phyloP scores from a whole-genome alignment of 305 asterid species.

The Rubia balearica region DNA sequence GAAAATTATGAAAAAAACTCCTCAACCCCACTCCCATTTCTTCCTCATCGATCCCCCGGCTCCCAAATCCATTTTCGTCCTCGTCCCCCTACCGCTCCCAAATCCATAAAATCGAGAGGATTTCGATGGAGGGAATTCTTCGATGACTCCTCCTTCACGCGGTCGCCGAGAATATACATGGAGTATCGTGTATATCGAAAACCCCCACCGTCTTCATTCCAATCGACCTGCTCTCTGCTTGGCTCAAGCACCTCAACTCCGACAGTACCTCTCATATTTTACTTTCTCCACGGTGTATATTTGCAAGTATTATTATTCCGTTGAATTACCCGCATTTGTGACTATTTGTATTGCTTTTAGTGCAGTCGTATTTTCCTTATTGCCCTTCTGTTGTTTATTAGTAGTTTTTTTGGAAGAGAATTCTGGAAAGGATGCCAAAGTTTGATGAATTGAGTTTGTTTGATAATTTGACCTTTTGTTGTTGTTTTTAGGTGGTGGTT shows the following conservation, averaged over 20 bases:
- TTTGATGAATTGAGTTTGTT: not conserved
- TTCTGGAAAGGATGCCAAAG: not conserved
- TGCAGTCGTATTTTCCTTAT: constrained; percentile 11
- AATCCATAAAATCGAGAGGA: constrained; percentile 64
- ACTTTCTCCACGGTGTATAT: too few species aligned
- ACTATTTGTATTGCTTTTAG: too few species aligned
- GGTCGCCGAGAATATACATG: constrained; percentile 72
- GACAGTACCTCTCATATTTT: too few species aligned
- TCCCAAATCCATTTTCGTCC: too few species aligned
- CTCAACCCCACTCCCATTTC: too few species aligned
- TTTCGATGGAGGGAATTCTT: constrained; percentile 75
- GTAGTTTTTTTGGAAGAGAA: not conserved
- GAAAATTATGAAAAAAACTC: too few species aligned
- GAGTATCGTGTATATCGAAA: constrained; percentile 40
- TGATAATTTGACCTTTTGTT: not conserved
- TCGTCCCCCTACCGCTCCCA: too few species aligned
- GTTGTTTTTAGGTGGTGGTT: not conserved
- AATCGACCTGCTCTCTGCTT: constrained; percentile 45
- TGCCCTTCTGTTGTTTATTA: not conserved
- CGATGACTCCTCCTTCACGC: constrained; percentile 61
- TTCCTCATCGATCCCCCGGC: too few species aligned
- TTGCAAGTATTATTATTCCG: too few species aligned
- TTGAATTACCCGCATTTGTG: too few species aligned
- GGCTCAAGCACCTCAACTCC: constrained; percentile 33
- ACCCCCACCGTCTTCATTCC: constrained; percentile 51